A percentile compares a stretch with the other conserved stretches of the same genome.
Evolutionary conservation across 2,329 filamentous ascomycete species (phyloP).

Genomic region (Leptodontidium sp.): DNA sequence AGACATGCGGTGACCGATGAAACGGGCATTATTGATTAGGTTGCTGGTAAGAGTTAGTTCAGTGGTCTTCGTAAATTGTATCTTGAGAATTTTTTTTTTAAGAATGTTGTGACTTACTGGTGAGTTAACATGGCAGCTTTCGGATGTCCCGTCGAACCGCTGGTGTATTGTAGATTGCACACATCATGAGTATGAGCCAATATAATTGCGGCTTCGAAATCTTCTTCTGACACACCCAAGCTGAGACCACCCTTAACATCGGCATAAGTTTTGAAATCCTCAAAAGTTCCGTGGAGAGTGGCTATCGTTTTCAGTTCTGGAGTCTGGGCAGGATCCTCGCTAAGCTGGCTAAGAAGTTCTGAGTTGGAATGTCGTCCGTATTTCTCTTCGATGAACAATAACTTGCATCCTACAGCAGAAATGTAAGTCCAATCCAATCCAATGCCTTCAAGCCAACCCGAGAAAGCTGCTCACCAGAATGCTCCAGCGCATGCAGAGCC

Average conservation of each 20-base stretch:
- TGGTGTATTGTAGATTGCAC: slow-evolving; percentile 78
- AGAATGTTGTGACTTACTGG: slow-evolving; percentile 33
- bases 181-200: slow-evolving; percentile 70
- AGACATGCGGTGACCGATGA: slow-evolving; percentile 51
- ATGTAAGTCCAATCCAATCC: slow-evolving; percentile 49
- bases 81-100: neutral
- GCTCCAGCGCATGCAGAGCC: slow-evolving; percentile 73
- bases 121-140: slow-evolving; percentile 78
- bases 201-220: slow-evolving; percentile 61
- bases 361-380: slow-evolving; percentile 73
- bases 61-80: neutral
- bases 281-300: slow-evolving; percentile 64
- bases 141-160: slow-evolving; percentile 76
- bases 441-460: neutral
- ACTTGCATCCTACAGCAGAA: slow-evolving; percentile 64
- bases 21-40: slow-evolving; percentile 41
- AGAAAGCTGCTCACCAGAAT: slow-evolving; percentile 63
- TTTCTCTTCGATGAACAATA: slow-evolving; percentile 75
- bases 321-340: slow-evolving; percentile 32
- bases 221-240: slow-evolving; percentile 56
- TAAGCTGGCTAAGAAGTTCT: slow-evolving; percentile 63
- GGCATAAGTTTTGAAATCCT: slow-evolving; percentile 66
- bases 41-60: slow-evolving; percentile 31
- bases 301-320: slow-evolving; percentile 58
- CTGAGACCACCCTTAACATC: slow-evolving; percentile 64